Conservation (phyloP, 2,329 filamentous ascomycete genomes). For the Ophiostoma himal-ulmi region DNA sequence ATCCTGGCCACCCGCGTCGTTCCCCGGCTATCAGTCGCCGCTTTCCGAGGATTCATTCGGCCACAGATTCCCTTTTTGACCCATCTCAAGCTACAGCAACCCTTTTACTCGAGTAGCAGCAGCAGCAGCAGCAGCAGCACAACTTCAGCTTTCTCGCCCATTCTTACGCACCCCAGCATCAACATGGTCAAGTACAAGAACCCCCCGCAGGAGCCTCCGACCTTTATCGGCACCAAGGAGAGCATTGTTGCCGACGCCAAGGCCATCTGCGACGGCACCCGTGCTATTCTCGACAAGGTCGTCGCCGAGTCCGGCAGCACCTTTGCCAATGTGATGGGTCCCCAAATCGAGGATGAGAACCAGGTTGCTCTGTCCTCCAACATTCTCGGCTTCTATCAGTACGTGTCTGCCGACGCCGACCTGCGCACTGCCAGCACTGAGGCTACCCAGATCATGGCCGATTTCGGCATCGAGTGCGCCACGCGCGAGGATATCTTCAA, state of each 20-base stretch:
- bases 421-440: conserved; percentile 71
- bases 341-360: conserved; percentile 71
- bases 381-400: conserved; percentile 75
- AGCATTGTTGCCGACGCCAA: conserved; percentile 63
- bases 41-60: conserved; percentile 44
- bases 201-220: conserved; percentile 70
- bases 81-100: conserved; percentile 17
- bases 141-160: conserved; percentile 30
- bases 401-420: conserved; percentile 62
- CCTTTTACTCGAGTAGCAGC: conserved; percentile 17
- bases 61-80: conserved; percentile 20
- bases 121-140: neutral
- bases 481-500: conserved; percentile 80
- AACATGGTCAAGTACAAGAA: conserved; percentile 67
- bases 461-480: conserved; percentile 69
- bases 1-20: conserved; percentile 62
- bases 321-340: conserved; percentile 53
- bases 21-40: conserved; percentile 49
- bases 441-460: conserved; percentile 68
- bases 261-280: conserved; percentile 56
- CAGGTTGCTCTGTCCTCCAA: conserved; percentile 51
- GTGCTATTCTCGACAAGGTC: conserved; percentile 60
- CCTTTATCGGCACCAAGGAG: conserved; percentile 68
- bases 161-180: conserved; percentile 43
- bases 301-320: conserved; percentile 54